Conservation (phyloP, 2,329 filamentous ascomycete species). For the Trichoderma simmonsii region DNA sequence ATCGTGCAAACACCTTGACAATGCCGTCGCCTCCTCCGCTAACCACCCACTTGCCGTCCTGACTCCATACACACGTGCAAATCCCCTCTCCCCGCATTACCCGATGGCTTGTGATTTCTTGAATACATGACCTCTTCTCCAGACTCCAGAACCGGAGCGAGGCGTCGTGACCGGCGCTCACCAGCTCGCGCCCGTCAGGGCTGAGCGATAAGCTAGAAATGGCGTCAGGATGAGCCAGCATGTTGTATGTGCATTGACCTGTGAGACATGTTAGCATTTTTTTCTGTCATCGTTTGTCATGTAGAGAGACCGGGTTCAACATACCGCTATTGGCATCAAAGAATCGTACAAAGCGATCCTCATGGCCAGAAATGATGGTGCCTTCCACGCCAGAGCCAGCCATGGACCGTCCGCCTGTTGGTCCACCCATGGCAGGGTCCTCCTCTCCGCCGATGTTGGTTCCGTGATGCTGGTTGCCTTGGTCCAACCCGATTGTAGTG, state of each 20-base stretch:
- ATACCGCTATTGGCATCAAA: conserved; percentile 98
- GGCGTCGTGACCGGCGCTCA: conserved; percentile 93
- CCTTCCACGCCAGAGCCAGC: conserved; percentile 82
- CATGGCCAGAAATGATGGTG: conserved; percentile 92
- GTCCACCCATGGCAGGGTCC: conserved; percentile 63
- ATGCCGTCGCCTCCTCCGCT: conserved; percentile 93
- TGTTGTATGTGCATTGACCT: conserved; percentile 99
- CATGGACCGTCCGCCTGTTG: conserved; percentile 65
- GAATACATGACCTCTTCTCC: conserved; percentile 90
- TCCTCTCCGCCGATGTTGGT: conserved; percentile 69
- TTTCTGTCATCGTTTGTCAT: not conserved
- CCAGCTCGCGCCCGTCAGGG: conserved; percentile 88
- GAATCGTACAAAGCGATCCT: conserved; percentile 93
- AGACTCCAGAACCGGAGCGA: conserved; percentile 95
- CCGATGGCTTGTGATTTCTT: conserved; percentile 90
- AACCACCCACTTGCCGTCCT: conserved; percentile 91
- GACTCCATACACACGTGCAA: conserved; percentile 91
- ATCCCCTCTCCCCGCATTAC: conserved; percentile 96
- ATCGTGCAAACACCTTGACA: conserved; percentile 82
- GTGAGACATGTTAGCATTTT: not conserved
- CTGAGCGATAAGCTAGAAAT: conserved; percentile 90
- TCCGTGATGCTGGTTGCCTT: conserved; percentile 52
- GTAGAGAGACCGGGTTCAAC: conserved; percentile 38
- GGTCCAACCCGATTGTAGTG: conserved; percentile 78
- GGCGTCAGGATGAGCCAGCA: conserved; percentile 92